Percentiles rank a stretch among this genome's conserved stretches.
These are phyloP conservation scores for Leccinum incarnatum DNA, from an alignment of 768 basidiomycete genomes.

Conservation along the genomic window DNA sequence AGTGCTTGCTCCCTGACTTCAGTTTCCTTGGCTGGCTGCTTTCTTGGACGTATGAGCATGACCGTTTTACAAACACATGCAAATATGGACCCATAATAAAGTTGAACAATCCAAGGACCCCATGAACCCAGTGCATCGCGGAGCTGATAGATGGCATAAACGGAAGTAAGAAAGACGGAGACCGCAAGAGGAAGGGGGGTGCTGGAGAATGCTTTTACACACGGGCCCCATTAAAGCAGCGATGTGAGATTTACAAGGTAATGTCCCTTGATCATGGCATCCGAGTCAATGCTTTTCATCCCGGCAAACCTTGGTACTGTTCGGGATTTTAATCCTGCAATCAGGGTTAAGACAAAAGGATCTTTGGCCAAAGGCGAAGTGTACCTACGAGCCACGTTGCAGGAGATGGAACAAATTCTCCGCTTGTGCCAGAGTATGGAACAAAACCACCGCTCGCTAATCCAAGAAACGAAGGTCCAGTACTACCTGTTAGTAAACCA, in stretches of 20 bases:
- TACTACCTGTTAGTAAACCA: not conserved
- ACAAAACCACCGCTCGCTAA: not conserved
- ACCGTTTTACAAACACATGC: not conserved
- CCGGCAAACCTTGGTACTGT: constrained; percentile 1
- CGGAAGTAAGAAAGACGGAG: not conserved
- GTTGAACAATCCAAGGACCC: not conserved
- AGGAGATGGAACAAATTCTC: constrained; percentile 9
- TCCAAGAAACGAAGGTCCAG: not conserved
- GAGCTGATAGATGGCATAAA: not conserved
- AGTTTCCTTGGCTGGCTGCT: not conserved
- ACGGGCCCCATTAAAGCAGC: not conserved
- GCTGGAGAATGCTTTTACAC: not conserved
- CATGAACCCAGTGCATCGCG: not conserved
- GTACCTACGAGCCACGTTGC: constrained; percentile 8
- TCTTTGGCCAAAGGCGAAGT: constrained; percentile 1
- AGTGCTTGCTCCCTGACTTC: not conserved
- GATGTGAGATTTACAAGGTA: not conserved
- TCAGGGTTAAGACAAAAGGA: not conserved
- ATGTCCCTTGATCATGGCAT: constrained; percentile 8
- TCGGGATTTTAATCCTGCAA: not conserved
- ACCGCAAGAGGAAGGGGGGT: not conserved
- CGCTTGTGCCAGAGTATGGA: not conserved
- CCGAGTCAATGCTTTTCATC: constrained; percentile 3
- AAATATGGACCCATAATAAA: not conserved
- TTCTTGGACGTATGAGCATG: not conserved